Conservation (phyloP, 2,329 filamentous ascomycete species). For the Zarea fungicola region DNA sequence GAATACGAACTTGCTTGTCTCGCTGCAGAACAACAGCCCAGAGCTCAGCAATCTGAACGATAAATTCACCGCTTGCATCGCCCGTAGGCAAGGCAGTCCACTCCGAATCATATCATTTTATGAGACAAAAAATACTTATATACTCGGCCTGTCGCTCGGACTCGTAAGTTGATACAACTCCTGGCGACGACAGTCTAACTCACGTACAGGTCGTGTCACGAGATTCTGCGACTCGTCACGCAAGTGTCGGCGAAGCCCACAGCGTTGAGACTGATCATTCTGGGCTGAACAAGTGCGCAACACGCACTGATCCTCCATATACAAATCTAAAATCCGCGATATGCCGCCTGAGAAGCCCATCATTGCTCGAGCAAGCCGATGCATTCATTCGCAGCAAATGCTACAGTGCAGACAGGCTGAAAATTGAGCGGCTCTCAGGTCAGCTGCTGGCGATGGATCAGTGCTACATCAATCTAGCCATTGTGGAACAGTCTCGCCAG, state of each 20-base stretch:
- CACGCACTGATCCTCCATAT: conserved; percentile 11
- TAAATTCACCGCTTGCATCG: not conserved
- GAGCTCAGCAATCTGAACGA: conserved; percentile 11
- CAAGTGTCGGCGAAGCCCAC: not conserved
- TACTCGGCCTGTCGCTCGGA: conserved; percentile 14
- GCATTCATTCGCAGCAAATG: too few species aligned
- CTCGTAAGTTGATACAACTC: conserved; percentile 8
- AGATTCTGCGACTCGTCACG: conserved; percentile 10
- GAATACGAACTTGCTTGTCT: conserved; percentile 8
- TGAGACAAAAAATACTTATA: conserved; percentile 17
- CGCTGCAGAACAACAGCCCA: conserved; percentile 6
- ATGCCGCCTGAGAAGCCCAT: not conserved
- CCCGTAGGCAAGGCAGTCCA: not conserved
- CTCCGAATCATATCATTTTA: conserved; percentile 15
- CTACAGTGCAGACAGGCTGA: too few species aligned
- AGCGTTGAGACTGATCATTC: conserved; percentile 18
- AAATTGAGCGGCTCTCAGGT: too few species aligned
- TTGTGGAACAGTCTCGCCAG: too few species aligned
- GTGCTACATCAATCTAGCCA: too few species aligned
- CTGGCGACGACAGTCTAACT: not conserved
- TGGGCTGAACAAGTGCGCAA: conserved; percentile 17
- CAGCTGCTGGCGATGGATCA: too few species aligned
- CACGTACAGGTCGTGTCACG: conserved; percentile 10
- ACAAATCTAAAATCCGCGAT: not conserved
- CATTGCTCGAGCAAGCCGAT: too few species aligned